Evolutionary conservation across 2,329 filamentous ascomycete genomes (phyloP).

Genomic region (Epichloe scottii): DNA sequence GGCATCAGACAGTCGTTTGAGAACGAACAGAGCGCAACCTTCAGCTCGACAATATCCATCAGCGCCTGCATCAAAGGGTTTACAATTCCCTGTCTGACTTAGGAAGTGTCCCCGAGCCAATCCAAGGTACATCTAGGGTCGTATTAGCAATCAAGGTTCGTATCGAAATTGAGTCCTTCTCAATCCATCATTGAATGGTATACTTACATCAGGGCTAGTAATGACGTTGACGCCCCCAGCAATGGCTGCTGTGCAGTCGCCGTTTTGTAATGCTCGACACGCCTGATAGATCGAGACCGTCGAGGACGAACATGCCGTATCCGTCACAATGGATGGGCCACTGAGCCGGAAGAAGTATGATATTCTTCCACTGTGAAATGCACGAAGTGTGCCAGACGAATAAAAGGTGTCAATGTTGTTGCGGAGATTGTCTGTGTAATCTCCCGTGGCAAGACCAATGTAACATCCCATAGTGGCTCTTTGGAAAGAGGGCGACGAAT

Average conservation of each 20-base stretch:
- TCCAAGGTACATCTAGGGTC: conserved; percentile 34
- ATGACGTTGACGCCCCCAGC: conserved; percentile 53
- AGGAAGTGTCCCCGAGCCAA: conserved; percentile 55
- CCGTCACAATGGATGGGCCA: background rate
- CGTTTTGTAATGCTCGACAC: background rate
- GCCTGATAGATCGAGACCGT: background rate
- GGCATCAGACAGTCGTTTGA: conserved; percentile 37
- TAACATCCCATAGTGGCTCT: background rate
- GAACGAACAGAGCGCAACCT: conserved; percentile 31
- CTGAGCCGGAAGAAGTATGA: background rate
- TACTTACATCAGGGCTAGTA: conserved; percentile 47
- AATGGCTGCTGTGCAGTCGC: conserved; percentile 51
- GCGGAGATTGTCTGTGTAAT: background rate
- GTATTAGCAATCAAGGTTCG: too few species aligned
- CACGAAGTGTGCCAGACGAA: background rate
- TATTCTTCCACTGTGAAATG: background rate
- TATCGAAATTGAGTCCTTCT: too few species aligned
- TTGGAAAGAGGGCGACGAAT: background rate
- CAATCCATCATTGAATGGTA: background rate
- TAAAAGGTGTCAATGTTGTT: background rate
- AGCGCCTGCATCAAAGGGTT: conserved; percentile 40
- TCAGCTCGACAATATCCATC: conserved; percentile 45
- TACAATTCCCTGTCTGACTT: conserved; percentile 14
- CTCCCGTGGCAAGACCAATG: background rate
- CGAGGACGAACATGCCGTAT: background rate